phyloP scores from a whole-genome alignment of 345 rosid species.

The Heritiera fomes region DNA sequence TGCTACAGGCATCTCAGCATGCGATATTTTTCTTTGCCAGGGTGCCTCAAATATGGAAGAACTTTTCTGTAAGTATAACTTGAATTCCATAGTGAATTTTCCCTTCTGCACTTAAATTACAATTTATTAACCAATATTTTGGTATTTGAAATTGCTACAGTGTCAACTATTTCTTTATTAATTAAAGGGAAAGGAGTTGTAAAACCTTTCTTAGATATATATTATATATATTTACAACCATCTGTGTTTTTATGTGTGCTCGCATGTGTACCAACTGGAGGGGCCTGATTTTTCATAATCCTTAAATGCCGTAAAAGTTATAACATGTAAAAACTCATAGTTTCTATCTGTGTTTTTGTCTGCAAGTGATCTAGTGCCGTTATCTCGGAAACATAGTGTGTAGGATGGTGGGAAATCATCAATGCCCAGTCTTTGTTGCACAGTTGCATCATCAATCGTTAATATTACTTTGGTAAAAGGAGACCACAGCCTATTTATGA shows the following conservation, averaged over 20 bases:
- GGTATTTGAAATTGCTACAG: neutral
- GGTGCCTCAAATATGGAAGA: slow-evolving; percentile 94
- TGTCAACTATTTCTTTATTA: neutral
- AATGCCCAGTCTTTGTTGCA: neutral
- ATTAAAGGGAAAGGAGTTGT: neutral
- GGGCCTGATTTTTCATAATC: neutral
- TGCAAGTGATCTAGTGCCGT: neutral
- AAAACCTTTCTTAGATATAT: neutral
- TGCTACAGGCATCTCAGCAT: slow-evolving; percentile 89
- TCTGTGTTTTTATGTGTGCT: neutral
- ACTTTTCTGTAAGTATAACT: slow-evolving; percentile 38
- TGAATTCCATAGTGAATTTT: neutral
- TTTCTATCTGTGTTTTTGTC: neutral
- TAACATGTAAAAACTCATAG: neutral
- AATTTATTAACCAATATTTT: neutral
- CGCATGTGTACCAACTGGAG: neutral
- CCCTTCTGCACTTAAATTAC: neutral
- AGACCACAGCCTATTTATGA: neutral
- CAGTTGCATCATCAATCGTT: neutral
- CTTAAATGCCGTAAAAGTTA: neutral
- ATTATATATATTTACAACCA: neutral
- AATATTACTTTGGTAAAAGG: neutral
- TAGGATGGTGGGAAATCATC: neutral
- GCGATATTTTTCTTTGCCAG: slow-evolving; percentile 87
- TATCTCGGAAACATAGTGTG: neutral